Evolutionary conservation across 805 yeast genomes (phyloP).

Genomic region (Hanseniaspora guilliermondii): DNA sequence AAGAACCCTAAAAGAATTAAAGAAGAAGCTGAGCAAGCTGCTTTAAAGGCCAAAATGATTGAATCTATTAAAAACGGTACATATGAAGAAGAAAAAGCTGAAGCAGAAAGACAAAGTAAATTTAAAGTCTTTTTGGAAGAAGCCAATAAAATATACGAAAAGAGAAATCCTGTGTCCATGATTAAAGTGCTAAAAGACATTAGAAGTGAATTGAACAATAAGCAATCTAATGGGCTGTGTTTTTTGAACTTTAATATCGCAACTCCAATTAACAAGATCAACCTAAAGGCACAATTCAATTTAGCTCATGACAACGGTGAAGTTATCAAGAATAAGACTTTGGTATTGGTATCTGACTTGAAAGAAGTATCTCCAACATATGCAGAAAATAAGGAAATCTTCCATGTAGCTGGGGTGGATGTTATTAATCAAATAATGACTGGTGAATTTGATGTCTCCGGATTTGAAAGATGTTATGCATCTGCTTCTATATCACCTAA

Average conservation of each 20-base stretch:
- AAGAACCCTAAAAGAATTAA: conserved; percentile 6
- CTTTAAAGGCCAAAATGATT: conserved; percentile 3
- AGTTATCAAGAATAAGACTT: conserved; percentile 34
- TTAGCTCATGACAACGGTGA: conserved; percentile 11
- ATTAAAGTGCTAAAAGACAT: not conserved
- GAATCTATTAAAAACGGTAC: conserved; percentile 12
- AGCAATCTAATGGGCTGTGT: not conserved
- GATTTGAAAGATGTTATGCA: conserved; percentile 62
- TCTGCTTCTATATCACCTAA: conserved; percentile 66
- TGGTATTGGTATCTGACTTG: conserved; percentile 50
- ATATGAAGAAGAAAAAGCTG: conserved; percentile 4
- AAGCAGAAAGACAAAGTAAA: not conserved
- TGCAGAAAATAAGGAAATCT: conserved; percentile 43
- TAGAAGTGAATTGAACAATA: not conserved
- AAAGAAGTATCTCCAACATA: conserved; percentile 43
- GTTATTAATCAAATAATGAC: conserved; percentile 49
- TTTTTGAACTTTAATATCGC: not conserved
- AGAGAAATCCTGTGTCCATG: conserved; percentile 4
- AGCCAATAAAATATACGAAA: not conserved
- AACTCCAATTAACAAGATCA: not conserved
- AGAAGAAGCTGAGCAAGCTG: conserved; percentile 1
- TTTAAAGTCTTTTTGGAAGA: not conserved
- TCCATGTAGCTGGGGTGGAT: conserved; percentile 59
- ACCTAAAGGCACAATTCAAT: not conserved
- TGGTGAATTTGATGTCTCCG: conserved; percentile 39